A percentile compares a stretch with the other conserved stretches of the same genome.
phyloP scores from a whole-genome alignment of 2,329 filamentous ascomycete genomes.

The Alternaria triticimaculans region DNA sequence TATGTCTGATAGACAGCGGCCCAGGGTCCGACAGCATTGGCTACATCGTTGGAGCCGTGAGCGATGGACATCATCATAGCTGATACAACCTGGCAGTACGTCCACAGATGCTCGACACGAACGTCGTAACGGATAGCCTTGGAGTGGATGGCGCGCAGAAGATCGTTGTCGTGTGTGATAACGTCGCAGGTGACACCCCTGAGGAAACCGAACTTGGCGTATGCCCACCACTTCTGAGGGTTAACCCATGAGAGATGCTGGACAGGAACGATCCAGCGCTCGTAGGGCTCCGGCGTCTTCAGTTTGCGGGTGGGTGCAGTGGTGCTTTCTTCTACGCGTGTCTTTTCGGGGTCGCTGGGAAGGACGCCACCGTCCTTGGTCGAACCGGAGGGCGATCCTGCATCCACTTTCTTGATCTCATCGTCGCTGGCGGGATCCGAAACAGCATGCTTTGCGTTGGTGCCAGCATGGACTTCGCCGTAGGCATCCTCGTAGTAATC shows the following conservation, averaged over 20 bases:
- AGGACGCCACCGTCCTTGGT: not conserved
- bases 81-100: conserved; percentile 52
- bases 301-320: conserved; percentile 25
- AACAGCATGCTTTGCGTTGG: conserved; percentile 8
- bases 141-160: conserved; percentile 50
- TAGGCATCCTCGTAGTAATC: conserved; percentile 51
- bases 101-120: conserved; percentile 57
- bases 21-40: conserved; percentile 62
- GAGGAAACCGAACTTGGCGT: conserved; percentile 54
- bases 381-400: conserved; percentile 5
- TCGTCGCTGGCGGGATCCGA: conserved; percentile 10
- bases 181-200: conserved; percentile 53
- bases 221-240: conserved; percentile 46
- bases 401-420: conserved; percentile 5
- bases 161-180: conserved; percentile 49
- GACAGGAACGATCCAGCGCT: conserved; percentile 46
- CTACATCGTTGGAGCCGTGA: conserved; percentile 72
- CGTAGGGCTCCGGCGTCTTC: conserved; percentile 39
- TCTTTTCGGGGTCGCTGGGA: conserved; percentile 11
- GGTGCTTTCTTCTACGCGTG: conserved; percentile 7
- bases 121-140: conserved; percentile 55
- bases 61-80: conserved; percentile 76
- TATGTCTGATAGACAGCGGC: conserved; percentile 69
- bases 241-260: conserved; percentile 39
- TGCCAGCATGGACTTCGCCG: conserved; percentile 30